Conservation (phyloP, 75 land plant species). For the Cunninghamia lanceolata region DNA sequence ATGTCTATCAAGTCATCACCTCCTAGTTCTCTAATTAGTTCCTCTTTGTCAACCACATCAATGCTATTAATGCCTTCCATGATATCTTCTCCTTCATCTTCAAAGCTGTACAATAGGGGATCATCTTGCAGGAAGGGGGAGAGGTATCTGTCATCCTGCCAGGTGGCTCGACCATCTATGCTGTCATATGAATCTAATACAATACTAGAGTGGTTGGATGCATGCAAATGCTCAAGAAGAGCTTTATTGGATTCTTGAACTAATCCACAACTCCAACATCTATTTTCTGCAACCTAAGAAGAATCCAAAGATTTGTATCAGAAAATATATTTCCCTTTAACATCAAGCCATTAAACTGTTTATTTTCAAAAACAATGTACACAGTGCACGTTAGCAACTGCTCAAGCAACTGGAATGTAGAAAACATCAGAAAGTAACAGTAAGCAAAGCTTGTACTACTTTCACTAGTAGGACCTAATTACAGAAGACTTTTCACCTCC, state of each 20-base stretch:
- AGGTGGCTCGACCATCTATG: constrained; percentile 24
- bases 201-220: neutral
- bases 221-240: constrained; percentile 49
- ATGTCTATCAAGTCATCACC: constrained; percentile 2
- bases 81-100: constrained; percentile 44
- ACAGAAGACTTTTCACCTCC: neutral
- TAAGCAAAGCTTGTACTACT: neutral
- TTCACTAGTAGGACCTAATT: neutral
- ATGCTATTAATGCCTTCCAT: constrained; percentile 24
- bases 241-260: constrained; percentile 35
- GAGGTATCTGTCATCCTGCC: constrained; percentile 76
- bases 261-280: constrained; percentile 65
- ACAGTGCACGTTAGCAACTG: constrained; percentile 3
- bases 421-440: neutral
- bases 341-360: neutral
- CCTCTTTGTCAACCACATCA: constrained; percentile 35
- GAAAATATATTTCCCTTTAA: neutral
- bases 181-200: neutral
- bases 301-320: neutral
- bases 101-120: constrained; percentile 74
- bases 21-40: constrained; percentile 21
- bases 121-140: constrained; percentile 76
- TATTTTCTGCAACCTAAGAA: constrained; percentile 61
- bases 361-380: neutral
- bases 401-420: neutral